Evolutionary conservation across 2,329 filamentous ascomycete genomes (phyloP).

Genomic region (Colletotrichum shisoi): DNA sequence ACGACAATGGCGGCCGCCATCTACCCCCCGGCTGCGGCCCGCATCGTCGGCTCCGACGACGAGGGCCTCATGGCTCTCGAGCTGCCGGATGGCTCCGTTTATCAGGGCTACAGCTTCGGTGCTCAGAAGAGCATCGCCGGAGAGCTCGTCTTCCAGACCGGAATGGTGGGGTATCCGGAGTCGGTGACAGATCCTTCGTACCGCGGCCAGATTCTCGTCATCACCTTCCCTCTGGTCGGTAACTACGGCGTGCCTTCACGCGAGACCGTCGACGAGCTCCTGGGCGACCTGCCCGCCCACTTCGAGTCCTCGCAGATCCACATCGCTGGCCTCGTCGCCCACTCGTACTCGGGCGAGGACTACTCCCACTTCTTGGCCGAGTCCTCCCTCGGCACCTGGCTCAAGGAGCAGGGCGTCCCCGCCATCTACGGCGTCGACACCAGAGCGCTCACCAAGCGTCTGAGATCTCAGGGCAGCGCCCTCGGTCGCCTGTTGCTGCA

Average conservation of each 20-base stretch:
- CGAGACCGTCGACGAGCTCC: conserved; percentile 82
- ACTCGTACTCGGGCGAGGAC: conserved; percentile 91
- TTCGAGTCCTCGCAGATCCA: conserved; percentile 95
- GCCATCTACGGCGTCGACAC: conserved; percentile 97
- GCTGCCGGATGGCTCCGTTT: conserved; percentile 88
- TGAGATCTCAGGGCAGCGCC: conserved; percentile 94
- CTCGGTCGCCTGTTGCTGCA: conserved; percentile 86
- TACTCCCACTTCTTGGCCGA: conserved; percentile 93
- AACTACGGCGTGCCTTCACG: conserved; percentile 97
- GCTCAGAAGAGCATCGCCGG: conserved; percentile 92
- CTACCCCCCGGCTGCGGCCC: conserved; percentile 67
- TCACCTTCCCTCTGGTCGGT: conserved; percentile 93
- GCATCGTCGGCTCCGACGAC: conserved; percentile 60
- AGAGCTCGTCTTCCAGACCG: conserved; percentile 98
- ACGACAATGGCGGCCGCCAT: conserved; percentile 49
- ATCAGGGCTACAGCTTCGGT: conserved; percentile 96
- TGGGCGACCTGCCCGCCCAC: conserved; percentile 85
- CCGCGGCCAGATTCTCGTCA: conserved; percentile 91
- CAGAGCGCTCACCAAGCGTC: conserved; percentile 89
- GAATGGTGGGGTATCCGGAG: conserved; percentile 99
- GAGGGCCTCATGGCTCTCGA: conserved; percentile 83
- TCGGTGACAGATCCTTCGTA: conserved; percentile 88
- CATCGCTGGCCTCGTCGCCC: conserved; percentile 87
- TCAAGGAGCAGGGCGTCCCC: conserved; percentile 93
- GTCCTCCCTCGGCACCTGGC: conserved; percentile 91